Conservation (phyloP, 371 early-diverging fungal genomes). For the Apophysomyces sp. region DNA sequence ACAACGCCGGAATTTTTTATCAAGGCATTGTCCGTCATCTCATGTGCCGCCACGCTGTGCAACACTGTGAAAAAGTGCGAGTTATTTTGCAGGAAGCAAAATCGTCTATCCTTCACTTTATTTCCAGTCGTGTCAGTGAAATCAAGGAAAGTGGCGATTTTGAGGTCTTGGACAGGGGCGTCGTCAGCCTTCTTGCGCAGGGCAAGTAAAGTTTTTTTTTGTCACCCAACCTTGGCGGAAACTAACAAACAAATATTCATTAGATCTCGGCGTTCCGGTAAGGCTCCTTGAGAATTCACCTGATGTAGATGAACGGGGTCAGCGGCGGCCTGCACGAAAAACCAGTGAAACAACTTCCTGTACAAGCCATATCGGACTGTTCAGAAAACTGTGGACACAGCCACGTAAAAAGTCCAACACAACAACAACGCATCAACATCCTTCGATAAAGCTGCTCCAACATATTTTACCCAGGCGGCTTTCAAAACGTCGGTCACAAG, state of each 20-base stretch:
- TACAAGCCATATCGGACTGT: background rate
- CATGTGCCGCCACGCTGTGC: slow-evolving; percentile 40
- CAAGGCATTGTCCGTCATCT: slow-evolving; percentile 41
- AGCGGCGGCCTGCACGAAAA: background rate
- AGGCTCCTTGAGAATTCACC: background rate
- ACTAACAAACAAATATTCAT: background rate
- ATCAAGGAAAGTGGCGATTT: slow-evolving; percentile 22
- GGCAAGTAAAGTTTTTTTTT: slow-evolving; percentile 13
- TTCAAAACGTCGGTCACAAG: background rate
- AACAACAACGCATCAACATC: background rate
- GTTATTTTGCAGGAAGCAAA: slow-evolving; percentile 33
- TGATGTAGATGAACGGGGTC: background rate
- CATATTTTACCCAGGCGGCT: background rate
- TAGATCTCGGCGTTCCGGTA: background rate
- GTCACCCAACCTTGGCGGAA: too few relatives aligned
- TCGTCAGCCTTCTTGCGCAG: slow-evolving; percentile 23
- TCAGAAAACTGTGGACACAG: background rate
- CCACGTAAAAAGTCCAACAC: background rate
- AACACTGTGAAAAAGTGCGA: slow-evolving; percentile 26
- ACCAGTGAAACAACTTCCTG: background rate
- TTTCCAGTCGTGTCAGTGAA: slow-evolving; percentile 17
- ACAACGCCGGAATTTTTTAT: slow-evolving; percentile 32
- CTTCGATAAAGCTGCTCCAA: background rate
- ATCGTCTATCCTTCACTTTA: slow-evolving; percentile 25
- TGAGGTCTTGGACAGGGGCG: slow-evolving; percentile 21